A percentile compares a stretch with the other conserved stretches of the same genome.
These are phyloP conservation scores for Coccomyxa subellipsoidea DNA, from an alignment of 163 green algal species.

Conservation along the genomic window DNA sequence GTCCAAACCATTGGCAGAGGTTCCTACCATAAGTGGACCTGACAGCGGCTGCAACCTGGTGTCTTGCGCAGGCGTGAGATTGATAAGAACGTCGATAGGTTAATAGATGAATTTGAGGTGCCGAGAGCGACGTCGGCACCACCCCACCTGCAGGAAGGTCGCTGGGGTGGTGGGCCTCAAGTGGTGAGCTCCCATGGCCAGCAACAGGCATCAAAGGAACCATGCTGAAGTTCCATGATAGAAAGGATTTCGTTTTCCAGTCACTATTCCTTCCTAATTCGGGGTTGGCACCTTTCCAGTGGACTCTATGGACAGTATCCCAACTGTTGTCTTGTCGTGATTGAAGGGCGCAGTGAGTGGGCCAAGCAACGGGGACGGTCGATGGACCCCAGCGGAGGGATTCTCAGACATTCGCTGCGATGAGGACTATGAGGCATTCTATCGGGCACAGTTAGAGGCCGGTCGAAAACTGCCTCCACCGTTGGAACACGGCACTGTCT, in stretches of 20 bases:
- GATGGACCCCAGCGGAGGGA: slow-evolving; percentile 29
- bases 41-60: background rate
- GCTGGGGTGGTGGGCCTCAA: slow-evolving; percentile 49
- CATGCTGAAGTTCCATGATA: no score
- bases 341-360: background rate
- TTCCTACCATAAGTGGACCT: background rate
- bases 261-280: no score
- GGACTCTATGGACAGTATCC: background rate
- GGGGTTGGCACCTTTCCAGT: no score
- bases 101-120: slow-evolving; percentile 70
- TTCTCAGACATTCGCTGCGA: slow-evolving; percentile 78
- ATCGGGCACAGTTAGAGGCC: slow-evolving; percentile 52
- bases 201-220: background rate
- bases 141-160: slow-evolving; percentile 64
- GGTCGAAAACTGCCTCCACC: slow-evolving; percentile 83
- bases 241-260: no score
- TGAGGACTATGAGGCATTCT: slow-evolving; percentile 86
- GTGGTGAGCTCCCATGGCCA: slow-evolving; percentile 34
- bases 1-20: background rate
- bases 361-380: slow-evolving; percentile 1
- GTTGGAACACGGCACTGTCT: slow-evolving; percentile 65
- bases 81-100: slow-evolving; percentile 35
- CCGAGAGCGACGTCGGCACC: slow-evolving; percentile 81
- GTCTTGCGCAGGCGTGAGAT: slow-evolving; percentile 38
- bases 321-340: background rate